Base-by-base conservation (phyloP, 768 basidiomycete species). In the Galerina sulciceps region DNA sequence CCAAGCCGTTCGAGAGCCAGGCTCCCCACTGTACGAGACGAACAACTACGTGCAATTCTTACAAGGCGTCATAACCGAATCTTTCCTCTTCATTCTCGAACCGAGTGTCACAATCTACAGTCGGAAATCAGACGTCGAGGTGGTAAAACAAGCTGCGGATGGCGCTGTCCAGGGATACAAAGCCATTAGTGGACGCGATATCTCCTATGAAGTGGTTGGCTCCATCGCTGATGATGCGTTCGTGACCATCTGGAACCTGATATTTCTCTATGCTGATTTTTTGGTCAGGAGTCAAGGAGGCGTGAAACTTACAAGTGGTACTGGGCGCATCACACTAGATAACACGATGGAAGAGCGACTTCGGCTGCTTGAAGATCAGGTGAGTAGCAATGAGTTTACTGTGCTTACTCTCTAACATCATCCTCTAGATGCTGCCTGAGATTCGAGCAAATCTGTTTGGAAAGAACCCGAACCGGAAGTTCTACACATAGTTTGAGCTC, bases 261-360 rank as follows among this genome's bases (percentile, higher is more conserved):
- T 18, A 38, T 20, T 38, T 43, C 10, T 18, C 45, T 2, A 42
- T 18, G 11, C 37, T 40, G 15, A 43, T 37, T 35, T 35, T n/a
- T 45, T 51, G 18, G 45, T 48, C 47, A 59, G 53, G 62, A 93
- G 93, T 61, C 85, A 95, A 56, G 97, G 97, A 13, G 96, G 96
- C 13, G 77, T 97, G 46, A 87, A 88, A 67, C 83, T 98, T 15
- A 69, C 83, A 13, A 91, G 84, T 52, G 89, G 89, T 18, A 81
- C 81, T 10, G 81, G 83, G 35, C 85, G 93, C 51, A 98, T 98
- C 72, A 90, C 86, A 18, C 82, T 99, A 20, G 92, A 99, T 75
- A 99, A 99, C 70, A 95, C 96, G 2, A 79, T 99, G 50, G 96
- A 96, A 65, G 95, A 98, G 73, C 84, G 96, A 46, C 75, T 99